Base-by-base conservation (phyloP, 1,284 basidiomycete species). In the Trichosporon faecale region DNA sequence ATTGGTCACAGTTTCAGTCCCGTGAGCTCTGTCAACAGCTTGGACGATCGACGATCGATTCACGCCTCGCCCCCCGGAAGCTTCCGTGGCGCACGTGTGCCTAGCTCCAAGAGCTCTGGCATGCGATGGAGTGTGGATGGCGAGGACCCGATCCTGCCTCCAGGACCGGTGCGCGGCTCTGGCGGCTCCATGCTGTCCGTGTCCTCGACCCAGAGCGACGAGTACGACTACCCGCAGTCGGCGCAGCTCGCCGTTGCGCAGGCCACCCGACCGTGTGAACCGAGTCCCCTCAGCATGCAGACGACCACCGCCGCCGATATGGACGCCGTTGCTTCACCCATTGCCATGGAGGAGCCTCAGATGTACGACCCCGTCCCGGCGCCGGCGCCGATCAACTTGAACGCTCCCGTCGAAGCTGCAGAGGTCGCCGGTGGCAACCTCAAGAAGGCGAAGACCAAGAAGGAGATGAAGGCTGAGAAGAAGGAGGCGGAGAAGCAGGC, bases 391-490 rank as follows among this genome's bases (percentile, higher is more conserved):
- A 44, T 14, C 21, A 35, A 27, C 40, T 7, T 46, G n/a, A 64
- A 60, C 16, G 52, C 35, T 2, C 21, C 52, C 21, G 21, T 65
- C 33, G 46, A 46, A 12, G 68, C 23, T 16, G 46, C 63, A 14
- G 70, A 66, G 12, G 44, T 29, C 3, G 66, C 70, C 12, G 31
- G 60, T 2, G 55, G 61, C 12, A 31, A 68, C 12, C 68, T 69
- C 11, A 69, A 72, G 4, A 79, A 79, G 69, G n/a, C 67, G n/a
- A 81, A 92, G 79, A 90, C 92, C 80, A 93, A 92, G 83, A 88
- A 90, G 75, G 89, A 92, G 75, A 84, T 94, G 31, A 87, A 88
- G 52, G 87, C 87, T 67, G 91, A 93, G 76, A 90, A 77, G 29
- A 77, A 77, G 77, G 76, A 72, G 9, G 73, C 70, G 18, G 77